Evolutionary conservation across 306 rosid genomes (phyloP), one percentile per base, ranked within the genome.

Genomic region (Cicer cuneatum): DNA sequence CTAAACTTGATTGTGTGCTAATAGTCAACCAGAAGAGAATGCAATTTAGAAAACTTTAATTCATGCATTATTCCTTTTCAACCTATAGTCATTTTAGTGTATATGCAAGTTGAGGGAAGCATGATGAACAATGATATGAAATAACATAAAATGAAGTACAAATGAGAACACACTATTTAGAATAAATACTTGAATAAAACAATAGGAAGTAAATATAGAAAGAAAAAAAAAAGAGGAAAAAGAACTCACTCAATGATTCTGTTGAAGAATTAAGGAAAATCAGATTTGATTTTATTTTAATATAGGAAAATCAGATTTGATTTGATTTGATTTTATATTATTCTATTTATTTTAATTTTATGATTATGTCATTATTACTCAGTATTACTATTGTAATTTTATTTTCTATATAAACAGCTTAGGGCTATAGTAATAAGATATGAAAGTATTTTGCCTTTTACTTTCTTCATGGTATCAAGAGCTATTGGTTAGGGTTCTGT

Each of bases 1-100:
- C 52, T 39, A 60, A 83, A 71, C 9, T 39, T 46, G 18, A 69
- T 29, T 51, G 63, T 40, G 71, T 58, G 58, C 8, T 35, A 73
- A 62, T 61, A 77, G 47, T 56, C 71, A 79, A 43, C 40, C 74
- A 81, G 62, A 79, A 41, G 51, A 18, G 51, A 35, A 73, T 42
- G 58, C 41, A 66, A 72, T 51, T 15, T 57, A 1, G 14, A 54
- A 67, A 83, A 48, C n/a, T n/a, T 56, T n/a, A 38, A 43, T 60
- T 56, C 58, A 37, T 53, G 77, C 80, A 73, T 61, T 72, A 14
- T 82, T 60, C 35, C 35, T 73, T 77, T 72, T 59, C 39, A 67
- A 71, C 72, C 66, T 42, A 21, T 41, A 57, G 67, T 8, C 54
- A 52, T 19, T 76, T 52, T 61, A 72, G 51, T 12, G 41, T 29